Percentiles rank a stretch among this genome's conserved stretches.
Evolutionary conservation across 306 rosid genomes (phyloP).

Genomic region (Pachyrhizus erosus): DNA sequence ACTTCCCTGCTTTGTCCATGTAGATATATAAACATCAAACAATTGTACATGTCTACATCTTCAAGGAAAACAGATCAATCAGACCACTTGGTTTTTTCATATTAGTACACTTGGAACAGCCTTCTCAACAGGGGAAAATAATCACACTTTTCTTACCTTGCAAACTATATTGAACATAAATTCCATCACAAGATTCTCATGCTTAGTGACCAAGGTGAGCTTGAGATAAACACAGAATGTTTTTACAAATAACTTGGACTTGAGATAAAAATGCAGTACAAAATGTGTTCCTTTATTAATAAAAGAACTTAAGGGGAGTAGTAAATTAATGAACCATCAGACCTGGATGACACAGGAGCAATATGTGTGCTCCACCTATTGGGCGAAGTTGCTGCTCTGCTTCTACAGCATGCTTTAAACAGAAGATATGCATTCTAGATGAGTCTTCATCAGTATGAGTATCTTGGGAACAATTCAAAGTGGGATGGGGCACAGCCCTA

Average conservation of each 20-base stretch:
- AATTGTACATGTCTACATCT: constrained; percentile 4
- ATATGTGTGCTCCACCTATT: constrained; percentile 85
- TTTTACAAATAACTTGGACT: constrained; percentile 24
- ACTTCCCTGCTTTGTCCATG: constrained; percentile 15
- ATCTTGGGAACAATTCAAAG: constrained; percentile 49
- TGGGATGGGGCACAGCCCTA: constrained; percentile 43
- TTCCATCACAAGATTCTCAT: background rate
- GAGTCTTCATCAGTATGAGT: constrained; percentile 74
- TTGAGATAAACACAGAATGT: background rate
- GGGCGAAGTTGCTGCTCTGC: constrained; percentile 89
- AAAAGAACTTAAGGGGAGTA: background rate
- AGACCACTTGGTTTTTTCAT: background rate
- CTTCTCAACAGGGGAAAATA: background rate
- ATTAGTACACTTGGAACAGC: background rate
- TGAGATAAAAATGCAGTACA: constrained; percentile 25
- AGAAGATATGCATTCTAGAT: constrained; percentile 91
- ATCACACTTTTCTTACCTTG: background rate
- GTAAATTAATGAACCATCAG: constrained; percentile 33
- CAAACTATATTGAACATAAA: background rate
- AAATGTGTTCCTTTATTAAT: background rate
- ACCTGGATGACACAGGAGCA: constrained; percentile 99
- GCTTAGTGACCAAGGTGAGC: background rate
- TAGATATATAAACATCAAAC: background rate
- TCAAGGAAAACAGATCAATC: constrained; percentile 15
- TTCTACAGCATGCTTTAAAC: constrained; percentile 95